Evolutionary conservation across 139 green algal species (phyloP).

Genomic region (Chlamydomonas asymmetrica): DNA sequence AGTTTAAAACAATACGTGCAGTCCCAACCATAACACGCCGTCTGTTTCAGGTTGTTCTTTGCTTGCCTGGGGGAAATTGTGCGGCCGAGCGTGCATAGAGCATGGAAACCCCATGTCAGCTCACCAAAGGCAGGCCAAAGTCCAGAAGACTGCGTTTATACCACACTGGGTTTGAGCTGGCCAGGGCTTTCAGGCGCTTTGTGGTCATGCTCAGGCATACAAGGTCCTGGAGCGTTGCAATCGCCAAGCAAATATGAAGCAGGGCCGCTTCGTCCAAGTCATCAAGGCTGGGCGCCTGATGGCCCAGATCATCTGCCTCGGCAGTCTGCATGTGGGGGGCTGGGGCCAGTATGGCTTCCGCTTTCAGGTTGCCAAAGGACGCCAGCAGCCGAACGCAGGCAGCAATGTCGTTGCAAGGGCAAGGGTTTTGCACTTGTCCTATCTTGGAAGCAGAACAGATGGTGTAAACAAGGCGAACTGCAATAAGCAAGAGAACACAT

Average conservation of each 20-base stretch:
- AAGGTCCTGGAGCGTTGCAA: constrained; percentile 4
- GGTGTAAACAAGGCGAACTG: too few relatives aligned
- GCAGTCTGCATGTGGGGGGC: background rate
- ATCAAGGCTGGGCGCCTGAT: background rate
- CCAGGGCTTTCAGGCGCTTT: background rate
- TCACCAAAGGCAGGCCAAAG: constrained; percentile 13
- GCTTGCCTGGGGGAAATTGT: background rate
- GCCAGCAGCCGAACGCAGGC: too few relatives aligned
- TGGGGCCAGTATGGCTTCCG: background rate
- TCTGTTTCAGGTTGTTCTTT: background rate
- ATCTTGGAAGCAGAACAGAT: too few relatives aligned
- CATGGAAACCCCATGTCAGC: background rate
- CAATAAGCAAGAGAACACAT: too few relatives aligned
- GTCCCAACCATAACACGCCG: background rate
- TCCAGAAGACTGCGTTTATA: background rate
- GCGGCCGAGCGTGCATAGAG: background rate
- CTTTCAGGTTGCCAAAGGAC: too few relatives aligned
- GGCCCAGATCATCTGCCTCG: constrained; percentile 4
- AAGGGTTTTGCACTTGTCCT: too few relatives aligned
- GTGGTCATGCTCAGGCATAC: background rate
- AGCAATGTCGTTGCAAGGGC: too few relatives aligned
- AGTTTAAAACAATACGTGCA: background rate
- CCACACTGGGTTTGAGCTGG: background rate
- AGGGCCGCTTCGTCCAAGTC: background rate
- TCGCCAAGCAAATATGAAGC: background rate